phyloP scores from a whole-genome alignment of 2,329 filamentous ascomycete species.

The Rhynchosporium secalis region DNA sequence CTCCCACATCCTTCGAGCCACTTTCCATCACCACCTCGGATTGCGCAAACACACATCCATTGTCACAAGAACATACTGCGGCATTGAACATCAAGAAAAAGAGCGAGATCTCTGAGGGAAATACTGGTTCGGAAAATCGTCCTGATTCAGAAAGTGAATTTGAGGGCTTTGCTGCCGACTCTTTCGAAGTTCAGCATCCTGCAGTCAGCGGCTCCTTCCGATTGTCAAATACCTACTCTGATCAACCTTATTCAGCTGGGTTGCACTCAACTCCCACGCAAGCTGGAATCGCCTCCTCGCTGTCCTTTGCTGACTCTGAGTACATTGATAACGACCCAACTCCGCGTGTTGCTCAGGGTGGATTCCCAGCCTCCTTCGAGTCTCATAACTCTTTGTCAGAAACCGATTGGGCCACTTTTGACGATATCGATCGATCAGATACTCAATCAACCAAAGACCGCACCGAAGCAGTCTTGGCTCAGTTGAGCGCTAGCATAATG shows the following conservation, averaged over 20 bases:
- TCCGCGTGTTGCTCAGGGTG: constrained; percentile 9
- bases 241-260: background rate
- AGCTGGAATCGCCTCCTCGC: background rate
- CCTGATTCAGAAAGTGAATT: constrained; percentile 7
- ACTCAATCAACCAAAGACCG: constrained; percentile 10
- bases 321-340: constrained; percentile 10
- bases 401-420: constrained; percentile 1
- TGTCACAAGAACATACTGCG: background rate
- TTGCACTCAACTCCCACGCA: constrained; percentile 11
- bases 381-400: background rate
- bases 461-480: constrained; percentile 8
- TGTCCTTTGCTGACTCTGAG: background rate
- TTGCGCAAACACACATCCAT: background rate
- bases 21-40: background rate
- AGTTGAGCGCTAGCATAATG: constrained; percentile 5
- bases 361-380: constrained; percentile 4
- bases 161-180: background rate
- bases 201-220: background rate
- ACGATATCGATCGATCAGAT: constrained; percentile 12
- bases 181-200: constrained; percentile 1
- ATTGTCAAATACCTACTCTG: background rate
- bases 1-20: background rate
- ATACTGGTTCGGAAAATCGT: background rate
- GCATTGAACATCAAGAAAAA: constrained; percentile 4
- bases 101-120: background rate